A percentile compares a stretch with the other conserved stretches of the same genome.
Conservation (phyloP, 345 rosid genomes). For the Anastatica hierochuntica region DNA sequence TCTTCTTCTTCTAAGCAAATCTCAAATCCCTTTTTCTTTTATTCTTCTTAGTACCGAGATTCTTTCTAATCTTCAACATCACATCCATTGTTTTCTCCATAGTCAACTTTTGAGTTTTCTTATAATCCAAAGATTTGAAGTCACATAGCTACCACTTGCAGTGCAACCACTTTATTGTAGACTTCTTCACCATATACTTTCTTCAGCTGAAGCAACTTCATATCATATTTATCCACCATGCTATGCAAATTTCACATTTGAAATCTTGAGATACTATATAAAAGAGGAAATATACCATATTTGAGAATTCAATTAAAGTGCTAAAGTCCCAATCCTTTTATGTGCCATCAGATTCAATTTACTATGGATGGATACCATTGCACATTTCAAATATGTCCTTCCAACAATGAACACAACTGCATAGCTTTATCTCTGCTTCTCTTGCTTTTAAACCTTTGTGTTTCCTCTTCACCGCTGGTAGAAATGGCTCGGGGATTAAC, state of each 20-base stretch:
- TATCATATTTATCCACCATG: constrained; percentile 13
- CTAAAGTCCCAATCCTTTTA: constrained; percentile 11
- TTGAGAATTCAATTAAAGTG: too few species aligned
- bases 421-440: constrained; percentile 27
- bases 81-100: constrained; percentile 9
- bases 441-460: constrained; percentile 14
- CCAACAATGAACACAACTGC: constrained; percentile 44
- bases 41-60: background rate
- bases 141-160: constrained; percentile 22
- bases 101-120: constrained; percentile 8
- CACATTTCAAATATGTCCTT: constrained; percentile 30
- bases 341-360: constrained; percentile 17
- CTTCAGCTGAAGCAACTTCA: constrained; percentile 14
- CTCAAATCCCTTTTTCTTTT: constrained; percentile 10
- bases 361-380: constrained; percentile 43
- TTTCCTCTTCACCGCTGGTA: constrained; percentile 29
- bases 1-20: too few species aligned
- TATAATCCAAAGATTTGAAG: constrained; percentile 15
- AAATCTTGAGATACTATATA: background rate
- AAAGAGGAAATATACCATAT: background rate
- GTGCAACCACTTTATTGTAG: constrained; percentile 11
- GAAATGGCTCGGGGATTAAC: constrained; percentile 34
- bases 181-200: constrained; percentile 12
- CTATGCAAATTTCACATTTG: constrained; percentile 8
- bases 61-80: background rate